Percentiles rank a stretch among this genome's conserved stretches.
These are phyloP conservation scores for Sphagnum tenellum DNA, from an alignment of 225 moss, liverwort and hornwort genomes.

Conservation along the genomic window DNA sequence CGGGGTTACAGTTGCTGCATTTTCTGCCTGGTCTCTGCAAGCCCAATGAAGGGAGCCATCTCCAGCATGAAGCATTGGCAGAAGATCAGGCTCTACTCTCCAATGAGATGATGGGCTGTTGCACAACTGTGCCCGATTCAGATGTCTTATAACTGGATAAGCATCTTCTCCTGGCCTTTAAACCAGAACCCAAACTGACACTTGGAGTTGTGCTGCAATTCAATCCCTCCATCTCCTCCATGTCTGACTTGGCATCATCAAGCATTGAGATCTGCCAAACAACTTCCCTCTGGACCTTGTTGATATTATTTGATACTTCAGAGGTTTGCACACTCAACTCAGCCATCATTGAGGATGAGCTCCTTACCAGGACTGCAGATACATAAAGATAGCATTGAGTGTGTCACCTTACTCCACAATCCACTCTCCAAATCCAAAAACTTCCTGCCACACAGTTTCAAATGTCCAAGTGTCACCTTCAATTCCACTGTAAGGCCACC, in stretches of 20 bases:
- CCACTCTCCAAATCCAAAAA: slow-evolving; percentile 59
- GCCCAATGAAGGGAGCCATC: slow-evolving; percentile 72
- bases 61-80: slow-evolving; percentile 69
- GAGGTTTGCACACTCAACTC: slow-evolving; percentile 68
- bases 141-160: slow-evolving; percentile 74
- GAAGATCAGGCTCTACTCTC: slow-evolving; percentile 82
- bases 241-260: slow-evolving; percentile 76
- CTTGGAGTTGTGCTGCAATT: slow-evolving; percentile 48
- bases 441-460: slow-evolving; percentile 50
- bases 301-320: slow-evolving; percentile 58
- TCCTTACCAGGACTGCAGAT: slow-evolving; percentile 76
- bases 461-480: slow-evolving; percentile 50
- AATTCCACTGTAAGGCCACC: slow-evolving; percentile 63
- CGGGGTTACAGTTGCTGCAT: slow-evolving; percentile 71
- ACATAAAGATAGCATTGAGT: slow-evolving; percentile 79
- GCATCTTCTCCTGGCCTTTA: slow-evolving; percentile 84
- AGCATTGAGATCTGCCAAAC: slow-evolving; percentile 79
- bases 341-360: slow-evolving; percentile 79
- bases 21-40: slow-evolving; percentile 68
- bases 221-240: slow-evolving; percentile 48
- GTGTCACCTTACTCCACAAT: slow-evolving; percentile 50
- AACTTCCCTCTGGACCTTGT: slow-evolving; percentile 72
- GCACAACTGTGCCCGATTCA: slow-evolving; percentile 80
- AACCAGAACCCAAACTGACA: slow-evolving; percentile 53
- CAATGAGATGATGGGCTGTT: slow-evolving; percentile 76